Evolutionary conservation across 192 early-diverging fungal species (phyloP).

Genomic region (Backusella sp.): DNA sequence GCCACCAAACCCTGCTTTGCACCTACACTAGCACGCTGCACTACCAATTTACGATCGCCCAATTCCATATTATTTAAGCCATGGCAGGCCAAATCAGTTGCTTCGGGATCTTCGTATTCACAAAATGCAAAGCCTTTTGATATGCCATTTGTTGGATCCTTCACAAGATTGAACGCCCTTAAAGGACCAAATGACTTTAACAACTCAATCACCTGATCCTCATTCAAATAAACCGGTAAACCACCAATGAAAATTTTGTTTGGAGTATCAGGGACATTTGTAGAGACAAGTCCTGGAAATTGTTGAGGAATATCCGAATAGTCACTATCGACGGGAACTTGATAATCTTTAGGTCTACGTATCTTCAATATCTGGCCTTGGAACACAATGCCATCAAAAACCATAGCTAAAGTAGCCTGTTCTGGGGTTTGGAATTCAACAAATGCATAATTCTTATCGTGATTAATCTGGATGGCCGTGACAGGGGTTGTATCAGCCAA

Average conservation of each 20-base stretch:
- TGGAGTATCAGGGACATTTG: slow-evolving; percentile 85
- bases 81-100: slow-evolving; percentile 93
- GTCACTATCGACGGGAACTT: slow-evolving; percentile 53
- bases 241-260: slow-evolving; percentile 96
- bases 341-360: slow-evolving; percentile 94
- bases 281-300: slow-evolving; percentile 82
- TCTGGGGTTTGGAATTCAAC: slow-evolving; percentile 89
- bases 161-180: slow-evolving; percentile 90
- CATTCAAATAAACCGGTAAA: slow-evolving; percentile 82
- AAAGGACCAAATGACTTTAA: slow-evolving; percentile 93
- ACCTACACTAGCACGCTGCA: slow-evolving; percentile 90
- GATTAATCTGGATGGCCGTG: slow-evolving; percentile 82
- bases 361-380: slow-evolving; percentile 82
- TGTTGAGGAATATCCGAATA: slow-evolving; percentile 55
- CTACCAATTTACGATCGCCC: slow-evolving; percentile 89
- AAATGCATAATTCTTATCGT: slow-evolving; percentile 96
- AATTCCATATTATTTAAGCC: slow-evolving; percentile 96
- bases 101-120: slow-evolving; percentile 84
- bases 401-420: slow-evolving; percentile 88
- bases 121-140: slow-evolving; percentile 92
- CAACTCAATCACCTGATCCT: slow-evolving; percentile 93
- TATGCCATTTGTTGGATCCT: slow-evolving; percentile 55
- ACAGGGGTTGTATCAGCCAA: slow-evolving; percentile 73
- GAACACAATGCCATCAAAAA: slow-evolving; percentile 90
- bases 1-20: slow-evolving; percentile 52